These are phyloP conservation scores for Thalassiosira profunda DNA, from an alignment of 108 stramenopile species.

Conservation along the genomic window DNA sequence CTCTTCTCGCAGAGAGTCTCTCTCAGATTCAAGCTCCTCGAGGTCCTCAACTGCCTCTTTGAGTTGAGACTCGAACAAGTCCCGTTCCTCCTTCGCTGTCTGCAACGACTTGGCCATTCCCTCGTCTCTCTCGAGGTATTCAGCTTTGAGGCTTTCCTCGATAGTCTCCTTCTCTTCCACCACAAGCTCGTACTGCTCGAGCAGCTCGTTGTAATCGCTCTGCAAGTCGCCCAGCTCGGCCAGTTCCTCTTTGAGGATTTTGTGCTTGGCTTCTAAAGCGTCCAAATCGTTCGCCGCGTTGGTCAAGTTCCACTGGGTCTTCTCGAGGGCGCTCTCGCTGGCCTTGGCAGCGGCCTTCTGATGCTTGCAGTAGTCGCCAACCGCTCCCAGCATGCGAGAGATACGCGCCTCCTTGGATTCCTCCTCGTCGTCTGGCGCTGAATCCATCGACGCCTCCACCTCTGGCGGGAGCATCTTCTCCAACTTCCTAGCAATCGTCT, in stretches of 20 bases:
- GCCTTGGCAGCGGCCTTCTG: not conserved
- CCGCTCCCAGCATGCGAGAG: not conserved
- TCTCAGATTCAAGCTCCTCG: constrained; percentile 40
- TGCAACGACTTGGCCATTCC: not conserved
- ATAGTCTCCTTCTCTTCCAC: constrained; percentile 13
- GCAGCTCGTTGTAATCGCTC: constrained; percentile 34
- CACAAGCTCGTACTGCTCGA: constrained; percentile 15
- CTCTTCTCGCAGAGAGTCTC: constrained; percentile 18
- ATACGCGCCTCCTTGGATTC: constrained; percentile 13
- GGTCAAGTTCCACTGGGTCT: constrained; percentile 17
- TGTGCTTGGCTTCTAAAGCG: constrained; percentile 27
- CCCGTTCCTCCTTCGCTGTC: constrained; percentile 26
- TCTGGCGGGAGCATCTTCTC: too few species aligned
- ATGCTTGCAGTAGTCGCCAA: constrained; percentile 5
- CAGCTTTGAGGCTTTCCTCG: not conserved
- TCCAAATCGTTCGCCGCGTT: constrained; percentile 27
- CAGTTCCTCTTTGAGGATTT: constrained; percentile 25
- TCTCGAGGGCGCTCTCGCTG: constrained; percentile 19
- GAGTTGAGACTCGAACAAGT: constrained; percentile 29
- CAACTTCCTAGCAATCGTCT: not conserved
- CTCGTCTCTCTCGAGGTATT: constrained; percentile 9
- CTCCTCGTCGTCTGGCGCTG: constrained; percentile 1
- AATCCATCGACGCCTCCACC: too few species aligned
- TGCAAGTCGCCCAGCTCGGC: constrained; percentile 11
- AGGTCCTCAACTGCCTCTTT: constrained; percentile 48